These are phyloP conservation scores for Taiwanofungus camphoratus DNA, from an alignment of 1,284 basidiomycete species.

Conservation along the genomic window DNA sequence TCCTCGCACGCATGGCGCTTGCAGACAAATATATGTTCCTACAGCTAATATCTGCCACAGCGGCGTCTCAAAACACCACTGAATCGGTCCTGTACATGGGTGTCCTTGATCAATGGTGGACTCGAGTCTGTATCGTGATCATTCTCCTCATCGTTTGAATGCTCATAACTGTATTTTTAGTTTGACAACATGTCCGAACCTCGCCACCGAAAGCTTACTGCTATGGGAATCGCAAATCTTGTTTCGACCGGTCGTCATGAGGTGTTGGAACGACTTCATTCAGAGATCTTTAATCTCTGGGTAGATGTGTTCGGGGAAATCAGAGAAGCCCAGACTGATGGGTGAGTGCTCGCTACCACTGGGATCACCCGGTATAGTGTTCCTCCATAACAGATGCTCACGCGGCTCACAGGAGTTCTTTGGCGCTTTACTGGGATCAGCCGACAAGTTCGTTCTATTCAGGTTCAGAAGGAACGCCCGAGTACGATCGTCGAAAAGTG, in stretches of 20 bases:
- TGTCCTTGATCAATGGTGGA: slow-evolving; percentile 76
- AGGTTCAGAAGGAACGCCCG: slow-evolving; percentile 56
- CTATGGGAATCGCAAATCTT: slow-evolving; percentile 68
- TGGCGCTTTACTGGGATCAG: slow-evolving; percentile 60
- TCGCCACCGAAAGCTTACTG: slow-evolving; percentile 65
- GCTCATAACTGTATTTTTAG: slow-evolving; percentile 33
- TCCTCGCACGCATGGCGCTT: slow-evolving; percentile 66
- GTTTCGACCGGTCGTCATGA: slow-evolving; percentile 65
- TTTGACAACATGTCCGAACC: slow-evolving; percentile 84
- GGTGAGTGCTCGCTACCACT: too few relatives aligned
- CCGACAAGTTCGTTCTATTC: slow-evolving; percentile 50
- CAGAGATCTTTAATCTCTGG: slow-evolving; percentile 85
- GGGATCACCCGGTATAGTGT: too few relatives aligned
- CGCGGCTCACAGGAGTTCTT: slow-evolving; percentile 8
- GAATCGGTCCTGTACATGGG: slow-evolving; percentile 58
- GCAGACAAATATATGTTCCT: slow-evolving; percentile 59
- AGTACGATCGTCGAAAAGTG: slow-evolving; percentile 62
- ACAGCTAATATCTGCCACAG: slow-evolving; percentile 59
- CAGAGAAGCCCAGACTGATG: slow-evolving; percentile 65
- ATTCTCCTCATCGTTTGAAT: not conserved
- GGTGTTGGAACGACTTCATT: slow-evolving; percentile 62
- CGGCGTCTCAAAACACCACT: slow-evolving; percentile 37
- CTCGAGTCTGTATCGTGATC: slow-evolving; percentile 42
- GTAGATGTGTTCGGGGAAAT: slow-evolving; percentile 86
- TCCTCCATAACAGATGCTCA: not conserved